Conservation (phyloP, 2,329 filamentous ascomycete species). For the Coniosporium tulheliwenetii region DNA sequence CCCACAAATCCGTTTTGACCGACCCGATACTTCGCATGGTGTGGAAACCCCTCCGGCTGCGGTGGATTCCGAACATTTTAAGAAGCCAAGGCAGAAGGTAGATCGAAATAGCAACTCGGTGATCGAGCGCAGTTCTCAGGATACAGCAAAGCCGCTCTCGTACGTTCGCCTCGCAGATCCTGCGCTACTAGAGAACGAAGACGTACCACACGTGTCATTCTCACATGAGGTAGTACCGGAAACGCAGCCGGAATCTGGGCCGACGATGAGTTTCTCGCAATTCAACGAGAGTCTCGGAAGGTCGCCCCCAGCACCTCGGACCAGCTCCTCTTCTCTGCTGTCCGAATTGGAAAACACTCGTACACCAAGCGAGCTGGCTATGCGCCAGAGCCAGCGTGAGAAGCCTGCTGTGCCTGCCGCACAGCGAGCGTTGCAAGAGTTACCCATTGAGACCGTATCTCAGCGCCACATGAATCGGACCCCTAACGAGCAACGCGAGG, state of each 20-base stretch:
- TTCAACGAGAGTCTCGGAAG: neutral
- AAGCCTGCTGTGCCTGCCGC: too few species aligned
- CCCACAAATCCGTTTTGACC: too few species aligned
- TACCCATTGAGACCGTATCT: too few species aligned
- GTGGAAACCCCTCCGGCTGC: neutral
- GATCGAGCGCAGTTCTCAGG: neutral
- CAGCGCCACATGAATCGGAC: too few species aligned
- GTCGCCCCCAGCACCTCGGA: neutral
- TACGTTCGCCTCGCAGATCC: neutral
- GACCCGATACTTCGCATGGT: too few species aligned
- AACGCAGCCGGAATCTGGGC: neutral
- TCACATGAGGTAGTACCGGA: neutral
- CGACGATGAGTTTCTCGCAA: neutral
- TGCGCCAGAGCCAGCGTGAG: too few species aligned
- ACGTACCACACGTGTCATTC: neutral
- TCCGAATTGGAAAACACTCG: neutral
- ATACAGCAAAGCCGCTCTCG: neutral
- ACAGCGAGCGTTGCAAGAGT: too few species aligned
- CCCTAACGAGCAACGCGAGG: too few species aligned
- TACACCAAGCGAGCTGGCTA: too few species aligned
- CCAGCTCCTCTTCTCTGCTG: neutral
- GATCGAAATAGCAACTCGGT: neutral
- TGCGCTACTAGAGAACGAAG: neutral
- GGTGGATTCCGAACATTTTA: constrained; percentile 6
- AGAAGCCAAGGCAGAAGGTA: constrained; percentile 13